These are phyloP conservation scores for Sugiyamaella xylanicola DNA, from an alignment of 1,139 yeast genomes.

Conservation along the genomic window DNA sequence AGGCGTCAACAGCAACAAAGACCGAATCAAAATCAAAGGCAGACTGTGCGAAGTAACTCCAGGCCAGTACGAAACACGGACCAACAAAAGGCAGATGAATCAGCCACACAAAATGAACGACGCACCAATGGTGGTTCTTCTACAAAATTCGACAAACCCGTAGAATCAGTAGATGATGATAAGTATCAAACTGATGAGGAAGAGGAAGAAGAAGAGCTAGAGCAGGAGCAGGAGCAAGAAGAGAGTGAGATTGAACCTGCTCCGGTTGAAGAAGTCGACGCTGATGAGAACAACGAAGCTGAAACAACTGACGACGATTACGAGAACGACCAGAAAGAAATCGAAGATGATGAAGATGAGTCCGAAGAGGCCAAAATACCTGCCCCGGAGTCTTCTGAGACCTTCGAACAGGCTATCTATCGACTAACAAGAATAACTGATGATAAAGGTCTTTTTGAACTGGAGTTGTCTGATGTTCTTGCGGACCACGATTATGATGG, in stretches of 20 bases:
- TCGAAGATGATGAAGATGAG: slow-evolving; percentile 4
- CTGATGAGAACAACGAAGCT: too few relatives aligned
- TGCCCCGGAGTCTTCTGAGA: too few relatives aligned
- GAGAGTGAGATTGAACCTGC: not conserved
- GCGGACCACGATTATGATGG: slow-evolving; percentile 13
- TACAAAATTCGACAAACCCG: not conserved
- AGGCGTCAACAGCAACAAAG: not conserved
- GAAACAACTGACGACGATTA: slow-evolving; percentile 4
- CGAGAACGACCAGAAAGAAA: not conserved
- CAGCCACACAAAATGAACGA: too few relatives aligned
- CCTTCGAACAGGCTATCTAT: slow-evolving; percentile 15
- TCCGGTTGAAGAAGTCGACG: not conserved
- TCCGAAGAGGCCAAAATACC: too few relatives aligned
- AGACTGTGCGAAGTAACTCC: not conserved
- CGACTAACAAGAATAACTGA: slow-evolving; percentile 2
- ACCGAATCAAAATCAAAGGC: not conserved
- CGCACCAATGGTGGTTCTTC: too few relatives aligned
- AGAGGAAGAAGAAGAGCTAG: slow-evolving; percentile 4
- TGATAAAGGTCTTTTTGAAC: slow-evolving; percentile 12
- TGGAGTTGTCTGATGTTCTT: slow-evolving; percentile 15
- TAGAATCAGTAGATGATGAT: not conserved
- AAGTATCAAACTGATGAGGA: slow-evolving; percentile 1
- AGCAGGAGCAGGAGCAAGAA: too few relatives aligned
- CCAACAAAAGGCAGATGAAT: too few relatives aligned
- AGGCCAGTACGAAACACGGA: too few relatives aligned